Base-by-base conservation (phyloP, 306 rosid species). In the Quercus gilva region DNA sequence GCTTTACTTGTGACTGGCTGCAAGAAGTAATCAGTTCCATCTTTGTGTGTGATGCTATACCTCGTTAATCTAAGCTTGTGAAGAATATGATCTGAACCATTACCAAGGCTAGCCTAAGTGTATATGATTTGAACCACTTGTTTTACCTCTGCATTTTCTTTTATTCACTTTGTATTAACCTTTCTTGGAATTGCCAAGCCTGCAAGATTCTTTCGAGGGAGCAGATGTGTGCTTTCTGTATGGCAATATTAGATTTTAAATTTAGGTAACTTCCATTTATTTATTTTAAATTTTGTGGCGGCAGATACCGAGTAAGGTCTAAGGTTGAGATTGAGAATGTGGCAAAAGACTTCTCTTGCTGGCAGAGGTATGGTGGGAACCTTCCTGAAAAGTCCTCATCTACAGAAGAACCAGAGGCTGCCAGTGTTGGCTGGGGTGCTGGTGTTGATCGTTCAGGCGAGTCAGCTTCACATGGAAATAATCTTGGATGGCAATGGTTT, bases 241-340 rank as follows among this genome's bases (percentile, higher is more conserved):
- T 73, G 52, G 33, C 23, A 7, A 67, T 67, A 33, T 33, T 31
- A 19, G 51, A 52, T 19, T 18, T 67, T 17, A 67, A 67, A 67
- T 33, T 33, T 35, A 8, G 35, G 72, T 23, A 31, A 31, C 49
- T 31, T 67, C 25, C 10, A 18, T 33, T 67, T 33, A 20, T 59
- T 59, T 23, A 20, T 59, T 59, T 23, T 59, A 6, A 67, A 67
- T 33, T 19, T 31, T 35, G 25, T 67, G 49, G 59, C 41, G 18
- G 75, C 87, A 95, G 98, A 81, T 95, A 92, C 76, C 91, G 99
- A 19, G 72, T 95, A 88, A 92, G 99, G 90, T 86, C 99, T 37
- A 92, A 95, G 94, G 98, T 95, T 84, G 97, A 92, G 81, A 95
- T 92, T 85, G 98, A 95, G 69, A 84, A 91, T 84, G 85, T 92